Base-by-base conservation (phyloP, 2,329 filamentous ascomycete genomes). In the Botrytis cinerea region DNA sequence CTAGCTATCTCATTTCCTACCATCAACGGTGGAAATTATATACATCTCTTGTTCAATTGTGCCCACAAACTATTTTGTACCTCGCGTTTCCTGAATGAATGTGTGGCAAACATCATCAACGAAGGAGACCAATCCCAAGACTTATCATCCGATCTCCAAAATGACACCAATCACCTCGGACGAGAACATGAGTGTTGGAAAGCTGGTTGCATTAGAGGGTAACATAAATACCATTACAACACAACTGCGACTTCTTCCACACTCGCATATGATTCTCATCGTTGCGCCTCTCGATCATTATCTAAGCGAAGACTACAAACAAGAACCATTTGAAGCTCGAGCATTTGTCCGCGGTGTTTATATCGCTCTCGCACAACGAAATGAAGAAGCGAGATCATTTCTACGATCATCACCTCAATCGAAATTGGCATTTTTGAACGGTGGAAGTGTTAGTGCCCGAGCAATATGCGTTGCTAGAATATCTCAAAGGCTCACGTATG, bases 141-240 rank as follows among this genome's bases (percentile, higher is more conserved):
- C 48, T 32, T 43, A 32, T 22, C 57, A 68, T 12, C 38, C 38
- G 22, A 51, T 60, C 48, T 66, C 60, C 63, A 70, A 45, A 71
- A 74, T 76, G 73, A 32, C 70, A 38, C 61, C 69, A 40, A 63
- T 38, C 22, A 25, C 32, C 8, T 20, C 46, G 38, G 48, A 69
- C 35, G 32, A 69, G 28, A 57, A 72, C 35, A 45, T 69, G 48
- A 28, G 51, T 43, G 61, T 62, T 57, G 88, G 88, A 64, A 87
- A 84, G 78, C 81, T 91, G 71, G 84, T 91, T 70, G 88, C 89
- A 75, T 85, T 91, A 73, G 89, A 91, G 78, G 89, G 89, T 9
- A 84, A 87, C 46, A 77, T 81, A 38, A 86, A 89, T 63, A 82
- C 84, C 45, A 83, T 91, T 45, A 85, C 86, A 38, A 90, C 87